These are phyloP conservation scores for Petrea volubilis DNA, from an alignment of 257 asterid genomes.

Conservation along the genomic window DNA sequence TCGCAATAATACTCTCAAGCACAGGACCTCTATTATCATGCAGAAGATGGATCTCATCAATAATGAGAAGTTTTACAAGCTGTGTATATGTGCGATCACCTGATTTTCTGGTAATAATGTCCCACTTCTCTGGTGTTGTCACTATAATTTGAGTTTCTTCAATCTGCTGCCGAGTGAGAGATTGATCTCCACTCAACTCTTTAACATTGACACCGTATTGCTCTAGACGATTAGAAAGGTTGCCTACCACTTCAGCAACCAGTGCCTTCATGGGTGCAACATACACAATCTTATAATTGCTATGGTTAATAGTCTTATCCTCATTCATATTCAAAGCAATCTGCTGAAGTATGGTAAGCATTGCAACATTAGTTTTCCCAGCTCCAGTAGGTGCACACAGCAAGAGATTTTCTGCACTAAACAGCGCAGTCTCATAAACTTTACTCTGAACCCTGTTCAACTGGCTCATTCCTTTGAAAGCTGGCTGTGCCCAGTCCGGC, in stretches of 20 bases:
- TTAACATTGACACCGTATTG: constrained; percentile 53
- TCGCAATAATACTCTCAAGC: constrained; percentile 62
- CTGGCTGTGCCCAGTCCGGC: constrained; percentile 65
- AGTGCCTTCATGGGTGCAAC: constrained; percentile 75
- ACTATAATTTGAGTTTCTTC: constrained; percentile 65
- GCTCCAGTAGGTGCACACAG: constrained; percentile 71
- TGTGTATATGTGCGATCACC: constrained; percentile 67
- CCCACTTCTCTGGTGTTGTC: constrained; percentile 73
- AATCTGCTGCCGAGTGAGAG: constrained; percentile 64
- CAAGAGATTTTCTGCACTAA: constrained; percentile 48
- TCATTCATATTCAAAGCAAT: constrained; percentile 45
- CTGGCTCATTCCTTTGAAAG: constrained; percentile 54
- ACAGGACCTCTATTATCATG: constrained; percentile 69
- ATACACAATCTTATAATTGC: constrained; percentile 55
- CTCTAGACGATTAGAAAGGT: constrained; percentile 60
- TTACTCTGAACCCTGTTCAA: constrained; percentile 65
- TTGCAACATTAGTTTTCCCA: constrained; percentile 68
- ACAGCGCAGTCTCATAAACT: constrained; percentile 56
- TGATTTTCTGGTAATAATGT: constrained; percentile 62
- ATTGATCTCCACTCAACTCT: constrained; percentile 66
- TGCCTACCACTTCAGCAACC: constrained; percentile 69
- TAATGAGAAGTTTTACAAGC: constrained; percentile 57
- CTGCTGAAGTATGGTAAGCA: constrained; percentile 69
- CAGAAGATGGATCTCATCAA: constrained; percentile 64
- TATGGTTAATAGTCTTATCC: constrained; percentile 50